A percentile compares a stretch with the other conserved stretches of the same genome.
These are phyloP conservation scores for Conringia planisiliqua DNA, from an alignment of 345 rosid species.

Conservation along the genomic window DNA sequence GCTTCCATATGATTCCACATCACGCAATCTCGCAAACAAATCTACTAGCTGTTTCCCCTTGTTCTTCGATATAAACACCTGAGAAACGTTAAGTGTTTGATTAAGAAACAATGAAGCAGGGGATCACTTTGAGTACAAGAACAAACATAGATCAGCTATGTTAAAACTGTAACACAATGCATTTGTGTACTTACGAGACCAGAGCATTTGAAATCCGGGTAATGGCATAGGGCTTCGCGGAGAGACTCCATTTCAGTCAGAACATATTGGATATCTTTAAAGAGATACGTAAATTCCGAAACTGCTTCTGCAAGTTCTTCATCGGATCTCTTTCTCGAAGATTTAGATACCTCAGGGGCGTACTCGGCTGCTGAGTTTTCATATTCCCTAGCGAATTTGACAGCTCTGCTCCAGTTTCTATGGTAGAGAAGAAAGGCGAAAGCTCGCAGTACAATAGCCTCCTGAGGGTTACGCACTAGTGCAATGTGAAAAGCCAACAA, in stretches of 20 bases:
- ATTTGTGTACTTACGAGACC: slow-evolving; percentile 57
- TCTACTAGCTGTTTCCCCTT: slow-evolving; percentile 32
- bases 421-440: slow-evolving; percentile 71
- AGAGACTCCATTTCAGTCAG: slow-evolving; percentile 40
- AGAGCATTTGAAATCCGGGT: slow-evolving; percentile 40
- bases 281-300: slow-evolving; percentile 44
- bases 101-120: background rate
- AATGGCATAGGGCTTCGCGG: slow-evolving; percentile 37
- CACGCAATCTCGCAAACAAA: slow-evolving; percentile 42
- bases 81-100: background rate
- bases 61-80: slow-evolving; percentile 68
- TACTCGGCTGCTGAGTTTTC: slow-evolving; percentile 38
- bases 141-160: background rate
- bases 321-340: slow-evolving; percentile 47
- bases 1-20: slow-evolving; percentile 36
- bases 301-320: slow-evolving; percentile 59
- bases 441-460: slow-evolving; percentile 56
- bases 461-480: slow-evolving; percentile 69
- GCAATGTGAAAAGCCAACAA: slow-evolving; percentile 85
- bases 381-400: slow-evolving; percentile 53
- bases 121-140: background rate
- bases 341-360: slow-evolving; percentile 58
- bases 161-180: background rate
- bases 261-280: slow-evolving; percentile 45
- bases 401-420: slow-evolving; percentile 68